Evolutionary conservation across 257 asterid genomes (phyloP).

Genomic region (Scutellaria baicalensis): DNA sequence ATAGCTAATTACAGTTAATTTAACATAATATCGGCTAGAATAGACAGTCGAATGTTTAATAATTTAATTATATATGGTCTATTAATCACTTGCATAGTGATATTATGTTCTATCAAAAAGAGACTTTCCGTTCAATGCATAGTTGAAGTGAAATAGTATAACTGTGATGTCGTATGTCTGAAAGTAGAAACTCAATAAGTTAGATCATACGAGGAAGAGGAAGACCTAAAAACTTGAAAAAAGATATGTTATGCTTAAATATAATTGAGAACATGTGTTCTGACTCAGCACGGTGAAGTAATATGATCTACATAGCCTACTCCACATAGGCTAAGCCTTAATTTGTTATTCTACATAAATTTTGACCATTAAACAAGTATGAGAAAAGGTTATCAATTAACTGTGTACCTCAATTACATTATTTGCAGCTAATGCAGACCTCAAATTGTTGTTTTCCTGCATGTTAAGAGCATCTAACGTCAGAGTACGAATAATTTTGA

Average conservation of each 20-base stretch:
- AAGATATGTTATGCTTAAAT: too few species aligned
- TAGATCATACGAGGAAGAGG: too few species aligned
- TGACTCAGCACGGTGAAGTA: too few species aligned
- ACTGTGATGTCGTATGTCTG: not conserved
- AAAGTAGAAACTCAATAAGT: too few species aligned
- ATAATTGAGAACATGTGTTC: too few species aligned
- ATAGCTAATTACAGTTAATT: too few species aligned
- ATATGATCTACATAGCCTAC: too few species aligned
- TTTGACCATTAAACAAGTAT: not conserved
- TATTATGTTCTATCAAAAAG: not conserved
- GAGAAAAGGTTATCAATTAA: not conserved
- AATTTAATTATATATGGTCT: not conserved
- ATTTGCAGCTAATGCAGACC: constrained; percentile 64
- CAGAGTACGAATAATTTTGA: not conserved
- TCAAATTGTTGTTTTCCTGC: constrained; percentile 81
- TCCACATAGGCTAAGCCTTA: too few species aligned
- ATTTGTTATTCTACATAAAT: not conserved
- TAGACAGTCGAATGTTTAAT: not conserved
- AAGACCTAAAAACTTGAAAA: too few species aligned
- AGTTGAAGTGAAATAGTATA: not conserved
- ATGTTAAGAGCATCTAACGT: constrained; percentile 1
- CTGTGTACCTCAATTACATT: constrained; percentile 74
- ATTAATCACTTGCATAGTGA: not conserved
- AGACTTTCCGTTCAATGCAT: not conserved
- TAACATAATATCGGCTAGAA: not conserved